A percentile compares a stretch with the other conserved stretches of the same genome.
Conservation (phyloP, 2,329 filamentous ascomycete species). For the Arachnopeziza araneosa region DNA sequence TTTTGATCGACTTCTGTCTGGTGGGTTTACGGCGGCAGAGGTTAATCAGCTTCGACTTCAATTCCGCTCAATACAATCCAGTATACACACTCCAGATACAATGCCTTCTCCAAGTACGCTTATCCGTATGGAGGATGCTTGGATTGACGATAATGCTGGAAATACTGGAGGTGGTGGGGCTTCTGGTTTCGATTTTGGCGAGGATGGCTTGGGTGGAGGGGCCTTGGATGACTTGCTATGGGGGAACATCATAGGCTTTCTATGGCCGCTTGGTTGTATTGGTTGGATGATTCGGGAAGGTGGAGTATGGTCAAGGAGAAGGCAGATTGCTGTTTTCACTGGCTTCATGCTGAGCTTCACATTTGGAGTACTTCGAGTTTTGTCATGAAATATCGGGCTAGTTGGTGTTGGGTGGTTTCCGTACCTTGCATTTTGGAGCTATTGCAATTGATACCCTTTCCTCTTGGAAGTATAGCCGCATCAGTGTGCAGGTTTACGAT, state of each 20-base stretch:
- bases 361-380: conserved; percentile 59
- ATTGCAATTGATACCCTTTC: background rate
- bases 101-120: conserved; percentile 77
- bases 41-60: conserved; percentile 81
- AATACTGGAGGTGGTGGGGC: conserved; percentile 32
- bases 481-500: background rate
- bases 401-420: background rate
- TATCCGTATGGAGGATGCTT: conserved; percentile 76
- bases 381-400: conserved; percentile 17
- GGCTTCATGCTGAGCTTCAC: conserved; percentile 75
- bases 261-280: conserved; percentile 85
- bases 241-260: conserved; percentile 87
- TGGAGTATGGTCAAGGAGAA: conserved; percentile 77
- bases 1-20: conserved; percentile 77
- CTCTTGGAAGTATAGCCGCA: background rate
- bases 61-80: conserved; percentile 78
- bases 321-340: conserved; percentile 80
- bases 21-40: conserved; percentile 79
- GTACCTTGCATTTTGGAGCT: background rate
- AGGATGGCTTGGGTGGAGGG: conserved; percentile 32
- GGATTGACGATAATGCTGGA: conserved; percentile 69
- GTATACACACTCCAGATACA: conserved; percentile 79
- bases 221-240: conserved; percentile 79
- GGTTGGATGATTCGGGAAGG: conserved; percentile 83
- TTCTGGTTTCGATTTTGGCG: conserved; percentile 33